Evolutionary conservation across 371 early-diverging fungal genomes (phyloP), one percentile per base, ranked within the genome.

Genomic region (Mucor mucedo): DNA sequence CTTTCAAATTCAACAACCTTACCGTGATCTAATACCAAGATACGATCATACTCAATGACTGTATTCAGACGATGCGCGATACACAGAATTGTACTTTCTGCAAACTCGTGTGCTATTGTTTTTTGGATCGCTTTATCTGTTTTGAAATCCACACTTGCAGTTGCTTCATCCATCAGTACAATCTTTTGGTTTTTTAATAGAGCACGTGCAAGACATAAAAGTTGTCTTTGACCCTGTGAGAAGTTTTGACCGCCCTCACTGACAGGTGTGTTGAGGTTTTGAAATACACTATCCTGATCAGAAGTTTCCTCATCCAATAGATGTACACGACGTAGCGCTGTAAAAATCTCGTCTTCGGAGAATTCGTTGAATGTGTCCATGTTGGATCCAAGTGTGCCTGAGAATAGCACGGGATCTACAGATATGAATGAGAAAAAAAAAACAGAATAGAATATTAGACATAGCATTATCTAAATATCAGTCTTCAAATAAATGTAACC

Each of bases 181-280:
- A 91, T 78, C 32, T 75, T 75, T 10, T 68, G 63, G 10, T 68
- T 55, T 44, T 73, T 77, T 21, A 95, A 68, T 54, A 95, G 68
- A 5, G 95, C 93, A 55, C 95, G 86, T 2, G 91, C 91, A 40
- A 96, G 75, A 38, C 91, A 88, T 50, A 96, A 71, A 55, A 95
- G 70, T 71, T 96, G 96, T 14, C 89, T 81, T 67, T 95, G 91
- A 7, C 96, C 96, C 40, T 92, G 85, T 14, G 88, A 88, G 55
- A 93, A 87, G 62, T 89, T 91, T 35, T 85, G 82, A 52, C 95
- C 95, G 10, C 86, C 86, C 63, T 87, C 87, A 29, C 74, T 80
- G 4, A 89, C 87, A 7, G 33, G 41, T 9, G 78, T 70, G 1
- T 52, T 42, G n/a, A 80, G 63, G 38, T 77, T 67, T 28, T 60